Evolutionary conservation across 768 basidiomycete genomes (phyloP).

Genomic region (Crepidotus variabilis): DNA sequence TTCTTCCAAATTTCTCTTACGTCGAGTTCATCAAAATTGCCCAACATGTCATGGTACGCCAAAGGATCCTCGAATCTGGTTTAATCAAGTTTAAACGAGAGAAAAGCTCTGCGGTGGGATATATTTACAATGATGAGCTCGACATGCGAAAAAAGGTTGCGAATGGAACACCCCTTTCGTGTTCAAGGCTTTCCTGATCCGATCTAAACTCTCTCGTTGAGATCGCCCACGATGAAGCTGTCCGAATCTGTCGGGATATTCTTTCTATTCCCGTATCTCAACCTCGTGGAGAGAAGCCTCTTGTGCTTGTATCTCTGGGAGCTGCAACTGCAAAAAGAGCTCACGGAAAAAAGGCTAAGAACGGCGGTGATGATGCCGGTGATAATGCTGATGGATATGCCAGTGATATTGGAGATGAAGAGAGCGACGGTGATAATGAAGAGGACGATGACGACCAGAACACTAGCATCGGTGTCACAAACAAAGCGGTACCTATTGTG

Average conservation of each 20-base stretch:
- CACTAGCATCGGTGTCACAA: too few species aligned
- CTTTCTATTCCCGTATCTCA: conserved; percentile 6
- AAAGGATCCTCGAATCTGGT: conserved; percentile 21
- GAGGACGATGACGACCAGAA: too few species aligned
- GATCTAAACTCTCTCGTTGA: conserved; percentile 9
- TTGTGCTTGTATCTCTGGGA: conserved; percentile 2
- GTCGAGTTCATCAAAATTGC: conserved; percentile 21
- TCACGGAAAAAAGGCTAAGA: neutral
- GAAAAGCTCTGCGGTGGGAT: conserved; percentile 12
- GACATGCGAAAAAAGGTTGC: conserved; percentile 2
- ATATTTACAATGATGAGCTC: conserved; percentile 17
- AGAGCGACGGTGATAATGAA: neutral
- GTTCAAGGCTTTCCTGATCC: neutral
- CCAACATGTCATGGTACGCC: conserved; percentile 22
- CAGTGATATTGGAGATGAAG: neutral
- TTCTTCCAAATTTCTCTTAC: conserved; percentile 25
- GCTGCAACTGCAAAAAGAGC: neutral
- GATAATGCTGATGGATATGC: neutral
- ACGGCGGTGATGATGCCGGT: neutral
- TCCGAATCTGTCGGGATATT: conserved; percentile 11
- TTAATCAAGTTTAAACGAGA: conserved; percentile 14
- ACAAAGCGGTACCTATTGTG: too few species aligned
- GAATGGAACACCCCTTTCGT: conserved; percentile 1
- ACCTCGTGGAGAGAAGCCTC: neutral
- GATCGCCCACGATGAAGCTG: conserved; percentile 10